Evolutionary conservation across 2,329 filamentous ascomycete genomes (phyloP), one percentile per base, ranked within the genome.

Genomic region (Aspergillus proliferans): DNA sequence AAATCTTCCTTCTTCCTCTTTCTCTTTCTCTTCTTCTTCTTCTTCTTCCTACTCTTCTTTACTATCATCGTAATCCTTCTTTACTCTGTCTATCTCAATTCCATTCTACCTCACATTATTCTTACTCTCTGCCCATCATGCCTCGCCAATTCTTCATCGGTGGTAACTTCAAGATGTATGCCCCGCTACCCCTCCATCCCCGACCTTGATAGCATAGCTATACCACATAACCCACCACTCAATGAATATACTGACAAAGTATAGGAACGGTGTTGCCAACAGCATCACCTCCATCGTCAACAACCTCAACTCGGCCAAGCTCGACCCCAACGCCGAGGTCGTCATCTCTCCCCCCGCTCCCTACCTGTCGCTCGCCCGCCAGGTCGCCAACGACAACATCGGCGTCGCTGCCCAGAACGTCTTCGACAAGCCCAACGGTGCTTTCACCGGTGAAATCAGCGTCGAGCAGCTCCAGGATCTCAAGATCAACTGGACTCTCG

Each of bases 161-260:
- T 74, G 91, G 91, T 71, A 98, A 98, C 86, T 97, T 97, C 80
- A 97, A 98, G 83, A 97, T 97, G 91, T 95, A 77, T 42, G 51
- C 28, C 54, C 52, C 47, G 46, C 34, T 62, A 52, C 58, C 57
- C 57, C 62, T 51, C 61, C 49, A 55, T 58, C 47, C 24, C 34
- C 48, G 42, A 38, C 36, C 22, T 30, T 22, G 22, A 22, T 6
- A 22, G 22, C 22, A 47, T 46, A 41, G 28, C 44, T 41, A 44
- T 40, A 12, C 42, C 19, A 22, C 12, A 45, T 43, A 51, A 12
- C n/a, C 6, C 7, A 42, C 18, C 15, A 39, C 21, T 43, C 3
- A 14, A 33, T 12, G 9, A 8, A 24, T 14, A 30, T 26, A 30
- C 33, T 21, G n/a, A 19, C 18, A n/a, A 8, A 8, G 14, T 22